phyloP scores from a whole-genome alignment of 306 rosid genomes.

The Cyamopsis tetragonoloba region DNA sequence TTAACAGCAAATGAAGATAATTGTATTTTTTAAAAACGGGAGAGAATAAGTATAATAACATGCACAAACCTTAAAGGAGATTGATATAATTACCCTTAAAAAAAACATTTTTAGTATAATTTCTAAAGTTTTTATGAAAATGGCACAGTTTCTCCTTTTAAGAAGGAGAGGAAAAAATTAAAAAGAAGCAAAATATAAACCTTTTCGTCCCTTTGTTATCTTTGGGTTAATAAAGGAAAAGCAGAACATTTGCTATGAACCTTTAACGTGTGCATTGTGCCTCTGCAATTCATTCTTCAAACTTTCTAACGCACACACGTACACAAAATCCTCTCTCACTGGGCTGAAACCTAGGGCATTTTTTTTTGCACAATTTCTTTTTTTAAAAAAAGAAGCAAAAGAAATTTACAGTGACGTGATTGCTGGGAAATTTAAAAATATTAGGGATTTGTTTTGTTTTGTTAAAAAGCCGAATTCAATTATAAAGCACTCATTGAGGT shows the following conservation, averaged over 20 bases:
- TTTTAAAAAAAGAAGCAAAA: slow-evolving; percentile 1
- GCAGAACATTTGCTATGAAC: slow-evolving; percentile 16
- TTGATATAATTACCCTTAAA: too few relatives aligned
- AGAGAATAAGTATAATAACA: too few relatives aligned
- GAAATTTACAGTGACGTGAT: slow-evolving; percentile 38
- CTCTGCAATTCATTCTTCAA: slow-evolving; percentile 51
- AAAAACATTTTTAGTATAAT: too few relatives aligned
- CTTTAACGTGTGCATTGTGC: slow-evolving; percentile 65
- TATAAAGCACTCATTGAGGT: slow-evolving; percentile 48
- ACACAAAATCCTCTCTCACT: slow-evolving; percentile 32
- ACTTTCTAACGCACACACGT: slow-evolving; percentile 34
- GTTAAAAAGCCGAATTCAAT: slow-evolving; percentile 38
- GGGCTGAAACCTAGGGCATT: slow-evolving; percentile 43
- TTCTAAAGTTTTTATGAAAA: too few relatives aligned
- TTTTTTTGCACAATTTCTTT: slow-evolving; percentile 25
- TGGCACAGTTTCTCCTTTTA: too few relatives aligned
- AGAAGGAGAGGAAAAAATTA: too few relatives aligned
- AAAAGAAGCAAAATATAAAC: too few relatives aligned
- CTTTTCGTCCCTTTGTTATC: slow-evolving; percentile 7
- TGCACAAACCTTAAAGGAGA: too few relatives aligned
- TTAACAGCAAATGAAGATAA: too few relatives aligned
- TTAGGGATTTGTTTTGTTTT: slow-evolving; percentile 49
- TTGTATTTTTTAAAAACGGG: too few relatives aligned
- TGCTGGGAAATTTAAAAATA: slow-evolving; percentile 45
- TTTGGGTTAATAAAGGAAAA: slow-evolving; percentile 32